Base-by-base conservation (phyloP, 176 grass and related monocot genomes). In the Musa itinerans region DNA sequence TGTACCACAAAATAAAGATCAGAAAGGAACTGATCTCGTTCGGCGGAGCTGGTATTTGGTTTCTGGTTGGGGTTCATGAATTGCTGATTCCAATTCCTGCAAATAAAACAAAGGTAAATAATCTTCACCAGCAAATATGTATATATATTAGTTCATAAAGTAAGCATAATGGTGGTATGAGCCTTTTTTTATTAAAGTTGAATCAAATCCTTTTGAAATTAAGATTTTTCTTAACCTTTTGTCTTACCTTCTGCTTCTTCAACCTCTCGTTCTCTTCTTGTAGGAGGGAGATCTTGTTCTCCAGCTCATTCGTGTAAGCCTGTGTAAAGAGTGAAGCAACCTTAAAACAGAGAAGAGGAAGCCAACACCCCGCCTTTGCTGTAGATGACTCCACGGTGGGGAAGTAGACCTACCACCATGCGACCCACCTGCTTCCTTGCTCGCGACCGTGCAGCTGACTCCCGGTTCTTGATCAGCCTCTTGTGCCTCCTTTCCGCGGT, bases 391-490 rank as follows among this genome's bases (percentile, higher is more conserved):
- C 34, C 4, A 29, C 29, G 3, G 29, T 29, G 29, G 2, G 34
- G 3, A 43, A 6, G 34, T 4, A 43, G 34, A 43, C 34, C 34
- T 43, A 0, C 34, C 34, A 43, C 34, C 34, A 5, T 5, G 34
- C 6, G 34, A 43, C 25, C 12, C 24, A 34, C 64, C 64, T 67
- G 64, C 64, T 67, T 67, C 64, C 64, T 27, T 0, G 64, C 64
- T 26, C 64, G 64, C 12, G 64, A 67, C 11, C 25, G 64, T 11
- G 64, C 64, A 23, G 64, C 64, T 0, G 64, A 67, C 25, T 67
- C 64, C 64, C 64, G 64, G 29, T 67, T 67, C 25, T 67, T 67
- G 2, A 67, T 67, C 64, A 67, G 34, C 5, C 64, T 67, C 25
- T 34, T 67, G 14, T 67, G 26, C 64, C 64, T 34, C 12, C 64